phyloP scores from a whole-genome alignment of 1,284 basidiomycete genomes.

The Cerioporus squamosus region DNA sequence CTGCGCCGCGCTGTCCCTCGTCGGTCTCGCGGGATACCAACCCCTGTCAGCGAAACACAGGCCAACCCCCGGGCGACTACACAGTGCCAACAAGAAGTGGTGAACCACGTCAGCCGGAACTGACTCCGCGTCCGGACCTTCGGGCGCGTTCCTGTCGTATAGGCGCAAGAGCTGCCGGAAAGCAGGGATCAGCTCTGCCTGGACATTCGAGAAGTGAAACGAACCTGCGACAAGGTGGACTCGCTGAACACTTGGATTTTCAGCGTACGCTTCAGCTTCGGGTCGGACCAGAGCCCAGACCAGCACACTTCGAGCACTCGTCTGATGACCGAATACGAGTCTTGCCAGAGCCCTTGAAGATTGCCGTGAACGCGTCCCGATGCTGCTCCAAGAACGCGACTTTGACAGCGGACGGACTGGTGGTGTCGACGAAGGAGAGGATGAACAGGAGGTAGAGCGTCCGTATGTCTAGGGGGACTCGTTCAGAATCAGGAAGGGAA shows the following conservation, averaged over 20 bases:
- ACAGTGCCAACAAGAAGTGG: conserved; percentile 89
- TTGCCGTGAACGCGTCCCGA: conserved; percentile 57
- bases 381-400: conserved; percentile 69
- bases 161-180: conserved; percentile 62
- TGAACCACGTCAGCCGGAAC: conserved; percentile 82
- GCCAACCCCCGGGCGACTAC: conserved; percentile 81
- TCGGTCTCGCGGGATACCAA: conserved; percentile 84
- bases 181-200: neutral
- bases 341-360: conserved; percentile 74
- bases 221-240: conserved; percentile 61
- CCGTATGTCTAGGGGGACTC: conserved; percentile 61
- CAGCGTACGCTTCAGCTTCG: conserved; percentile 66
- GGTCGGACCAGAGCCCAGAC: conserved; percentile 73
- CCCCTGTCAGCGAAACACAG: conserved; percentile 90
- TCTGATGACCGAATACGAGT: conserved; percentile 60
- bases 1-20: conserved; percentile 24
- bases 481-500: neutral
- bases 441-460: conserved; percentile 70
- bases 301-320: conserved; percentile 68
- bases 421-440: conserved; percentile 65
- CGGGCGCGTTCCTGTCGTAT: conserved; percentile 61
- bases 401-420: conserved; percentile 56
- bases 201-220: conserved; percentile 18
- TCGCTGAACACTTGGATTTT: conserved; percentile 76
- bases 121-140: conserved; percentile 55